Conservation (phyloP, 768 basidiomycete species). For the Xerocomellus intermedius region DNA sequence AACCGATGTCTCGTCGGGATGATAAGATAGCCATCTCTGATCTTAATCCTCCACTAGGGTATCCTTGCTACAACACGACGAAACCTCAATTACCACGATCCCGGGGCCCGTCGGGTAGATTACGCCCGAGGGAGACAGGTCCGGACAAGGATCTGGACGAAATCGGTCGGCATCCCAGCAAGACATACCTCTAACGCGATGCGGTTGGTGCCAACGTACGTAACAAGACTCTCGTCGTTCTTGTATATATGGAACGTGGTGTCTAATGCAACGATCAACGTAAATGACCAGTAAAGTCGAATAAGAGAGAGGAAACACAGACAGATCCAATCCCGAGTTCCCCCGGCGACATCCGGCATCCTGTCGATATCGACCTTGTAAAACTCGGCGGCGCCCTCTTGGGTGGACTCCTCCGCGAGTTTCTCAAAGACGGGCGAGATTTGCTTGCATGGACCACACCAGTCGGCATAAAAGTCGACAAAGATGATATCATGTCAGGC, state of each 20-base stretch:
- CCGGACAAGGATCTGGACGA: neutral
- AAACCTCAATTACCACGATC: neutral
- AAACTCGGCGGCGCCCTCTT: conserved; percentile 42
- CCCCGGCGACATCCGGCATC: no score
- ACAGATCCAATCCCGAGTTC: no score
- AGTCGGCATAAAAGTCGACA: conserved; percentile 18
- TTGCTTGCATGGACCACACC: conserved; percentile 17
- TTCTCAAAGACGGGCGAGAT: conserved; percentile 16
- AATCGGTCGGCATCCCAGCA: neutral
- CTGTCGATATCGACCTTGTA: conserved; percentile 73
- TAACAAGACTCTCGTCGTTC: neutral
- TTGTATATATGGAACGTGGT: conserved; percentile 14
- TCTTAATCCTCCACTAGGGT: neutral
- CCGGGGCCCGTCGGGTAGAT: no score
- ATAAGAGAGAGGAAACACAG: conserved; percentile 15
- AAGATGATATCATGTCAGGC: no score
- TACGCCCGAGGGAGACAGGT: neutral
- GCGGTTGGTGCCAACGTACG: conserved; percentile 2
- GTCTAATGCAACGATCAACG: conserved; percentile 5
- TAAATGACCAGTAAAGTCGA: neutral
- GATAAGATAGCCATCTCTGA: neutral
- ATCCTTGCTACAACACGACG: neutral
- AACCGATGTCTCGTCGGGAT: neutral
- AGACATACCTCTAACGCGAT: neutral
- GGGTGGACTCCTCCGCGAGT: neutral